Conservation (phyloP, 331 rosid species). For the Telfairia occidentalis region DNA sequence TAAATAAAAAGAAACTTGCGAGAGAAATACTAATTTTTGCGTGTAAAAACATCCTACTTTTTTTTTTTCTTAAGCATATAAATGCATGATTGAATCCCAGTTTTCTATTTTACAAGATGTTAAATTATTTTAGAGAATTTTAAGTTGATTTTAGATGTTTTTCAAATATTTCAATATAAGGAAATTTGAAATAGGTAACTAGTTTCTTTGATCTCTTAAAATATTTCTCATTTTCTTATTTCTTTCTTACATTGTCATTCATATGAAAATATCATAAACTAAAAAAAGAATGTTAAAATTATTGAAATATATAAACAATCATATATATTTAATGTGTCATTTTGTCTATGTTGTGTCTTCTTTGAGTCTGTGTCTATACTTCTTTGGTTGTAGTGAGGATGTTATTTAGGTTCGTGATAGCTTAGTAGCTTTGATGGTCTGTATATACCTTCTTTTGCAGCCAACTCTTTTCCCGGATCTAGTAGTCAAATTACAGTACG, state of each 20-base stretch:
- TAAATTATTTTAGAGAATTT: background rate
- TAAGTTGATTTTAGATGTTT: background rate
- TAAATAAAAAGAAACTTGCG: background rate
- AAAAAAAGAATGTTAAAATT: background rate
- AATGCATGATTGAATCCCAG: background rate
- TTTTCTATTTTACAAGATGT: background rate
- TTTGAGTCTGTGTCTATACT: background rate
- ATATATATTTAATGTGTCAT: background rate
- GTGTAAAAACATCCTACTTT: background rate
- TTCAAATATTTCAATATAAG: background rate
- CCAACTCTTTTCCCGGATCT: background rate
- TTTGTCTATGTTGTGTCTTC: background rate
- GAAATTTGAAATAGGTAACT: background rate
- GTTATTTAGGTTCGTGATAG: background rate
- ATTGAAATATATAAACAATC: background rate
- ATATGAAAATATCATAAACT: background rate
- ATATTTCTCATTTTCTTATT: background rate
- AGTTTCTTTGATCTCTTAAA: background rate
- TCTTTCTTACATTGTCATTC: background rate
- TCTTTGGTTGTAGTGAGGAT: background rate
- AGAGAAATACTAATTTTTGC: background rate
- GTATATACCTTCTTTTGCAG: background rate
- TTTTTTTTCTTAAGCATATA: background rate
- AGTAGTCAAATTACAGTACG: background rate
- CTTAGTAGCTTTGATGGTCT: background rate